Base-by-base conservation (phyloP, 495 filamentous ascomycete genomes). In the Cenococcum geophilum region DNA sequence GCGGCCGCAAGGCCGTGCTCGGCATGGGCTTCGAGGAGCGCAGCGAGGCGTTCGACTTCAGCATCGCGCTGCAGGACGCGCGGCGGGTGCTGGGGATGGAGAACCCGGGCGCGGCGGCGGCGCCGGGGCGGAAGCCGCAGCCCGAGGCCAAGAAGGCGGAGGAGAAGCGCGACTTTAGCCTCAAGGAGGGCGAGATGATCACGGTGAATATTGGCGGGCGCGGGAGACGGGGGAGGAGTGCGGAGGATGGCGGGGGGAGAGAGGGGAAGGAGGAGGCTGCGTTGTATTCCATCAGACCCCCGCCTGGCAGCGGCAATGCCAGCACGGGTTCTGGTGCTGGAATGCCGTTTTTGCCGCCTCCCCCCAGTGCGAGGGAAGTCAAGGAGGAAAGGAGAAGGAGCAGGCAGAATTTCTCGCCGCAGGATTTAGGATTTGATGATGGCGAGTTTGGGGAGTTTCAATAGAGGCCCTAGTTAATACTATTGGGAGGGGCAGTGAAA, bases 1-100 rank as follows among this genome's bases (percentile, higher is more conserved):
- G 79, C 1, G 81, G 82, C 1, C 75, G 81, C 61, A 91, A 90
- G 67, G 89, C 89, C 22, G 79, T 83, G 36, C 74, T 92, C 25
- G 89, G 89, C n/a, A 80, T 93, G 52, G 89, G 89, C 12, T 93
- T 92, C 68, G 89, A 92, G 76, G 89, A 92, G 73, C 75, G 89
- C 45, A 83, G 81, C 70, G 88, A 90, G 61, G 89, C 89, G 8
- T 89, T 92, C 57, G 89, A 93, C 65, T 91, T 91, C 61, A 82
- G 82, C 22, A 83, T 92, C n/a, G 77, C 82, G n/a, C 73, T 93
- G 66, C 87, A 89, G 71, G 89, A 90, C 68, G 82, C 83, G 14
- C 74, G 84, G 56, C 82, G 81, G 70, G 79, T 78, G 58, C 71
- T 87, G 20, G 80, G 79, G 1, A 63, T 80, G 35, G 68, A 71